Base-by-base conservation (phyloP, 2,329 filamentous ascomycete genomes). In the Monilinia fructicola region DNA sequence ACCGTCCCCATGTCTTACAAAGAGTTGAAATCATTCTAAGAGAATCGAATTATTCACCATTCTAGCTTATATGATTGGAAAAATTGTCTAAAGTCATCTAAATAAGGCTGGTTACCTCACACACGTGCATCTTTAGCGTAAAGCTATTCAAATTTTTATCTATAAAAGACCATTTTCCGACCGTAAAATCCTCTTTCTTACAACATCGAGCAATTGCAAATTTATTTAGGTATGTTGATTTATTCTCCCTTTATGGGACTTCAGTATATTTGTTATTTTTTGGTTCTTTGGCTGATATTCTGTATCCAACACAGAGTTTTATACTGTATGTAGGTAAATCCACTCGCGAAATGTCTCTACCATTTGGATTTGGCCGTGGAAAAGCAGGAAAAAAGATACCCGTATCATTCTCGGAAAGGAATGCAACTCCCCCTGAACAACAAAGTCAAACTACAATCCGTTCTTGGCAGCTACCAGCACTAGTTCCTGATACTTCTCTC, bases 211-310 rank as follows among this genome's bases (percentile, higher is more conserved):
- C 26, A 21, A 3, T 50, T 38, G 12, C n/a, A n/a, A n/a, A n/a
- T 38, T 18, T 21, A 26, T 2, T 18, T 23, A 48, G 11, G 28
- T 38, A 48, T 48, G 11, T 48, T 59, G 2, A 48, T 23, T 23
- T 0, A 48, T 3, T 2, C 3, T 35, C 21, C 21, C n/a, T 16
- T 23, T 18, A 21, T 16, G 0, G 18, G 7, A 10, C 10, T 1
- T 3, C 2, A 26, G 11, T 4, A 4, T 1, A 6, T n/a, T 6
- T 9, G 16, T 46, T 10, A 0, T 18, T 12, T 38, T 48, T n/a
- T 1, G 2, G 9, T 60, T 21, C 16, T 21, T 21, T 12, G 14
- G 38, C 28, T 40, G 26, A 40, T 18, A 14, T 10, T 26, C 3
- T 4, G 14, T 11, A 50, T 26, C 11, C 50, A 4, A 4, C 7